Evolutionary conservation across 1,139 yeast species (phyloP).

Genomic region (Magnusiomyces ingens): DNA sequence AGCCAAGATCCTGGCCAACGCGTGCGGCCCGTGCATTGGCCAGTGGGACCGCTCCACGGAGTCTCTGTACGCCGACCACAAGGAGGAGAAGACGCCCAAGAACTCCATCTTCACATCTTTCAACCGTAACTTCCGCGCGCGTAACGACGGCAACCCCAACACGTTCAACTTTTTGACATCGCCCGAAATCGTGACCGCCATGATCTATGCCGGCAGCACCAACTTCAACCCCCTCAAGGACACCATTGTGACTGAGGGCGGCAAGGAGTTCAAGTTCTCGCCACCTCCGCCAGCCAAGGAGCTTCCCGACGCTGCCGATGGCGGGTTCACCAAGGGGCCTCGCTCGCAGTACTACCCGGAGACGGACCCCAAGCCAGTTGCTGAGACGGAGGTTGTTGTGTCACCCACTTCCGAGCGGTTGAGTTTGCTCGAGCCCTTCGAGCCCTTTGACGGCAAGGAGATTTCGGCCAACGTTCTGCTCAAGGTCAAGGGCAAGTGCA

Average conservation of each 20-base stretch:
- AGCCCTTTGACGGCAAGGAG: slow-evolving; percentile 81
- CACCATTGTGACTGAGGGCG: slow-evolving; percentile 56
- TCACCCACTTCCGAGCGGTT: slow-evolving; percentile 74
- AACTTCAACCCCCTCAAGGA: slow-evolving; percentile 84
- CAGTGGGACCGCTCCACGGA: slow-evolving; percentile 80
- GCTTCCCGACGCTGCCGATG: slow-evolving; percentile 48
- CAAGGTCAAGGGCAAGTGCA: slow-evolving; percentile 96
- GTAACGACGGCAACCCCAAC: slow-evolving; percentile 96
- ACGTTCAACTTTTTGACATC: slow-evolving; percentile 96
- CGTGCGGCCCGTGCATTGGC: slow-evolving; percentile 99
- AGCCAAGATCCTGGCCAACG: slow-evolving; percentile 88
- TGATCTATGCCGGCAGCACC: slow-evolving; percentile 89
- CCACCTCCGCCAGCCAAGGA: slow-evolving; percentile 79
- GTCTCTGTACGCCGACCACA: slow-evolving; percentile 25
- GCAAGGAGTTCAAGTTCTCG: slow-evolving; percentile 62
- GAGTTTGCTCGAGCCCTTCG: slow-evolving; percentile 83
- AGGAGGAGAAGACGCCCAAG: slow-evolving; percentile 56
- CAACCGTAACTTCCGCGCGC: slow-evolving; percentile 93
- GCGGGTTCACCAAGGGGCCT: slow-evolving; percentile 72
- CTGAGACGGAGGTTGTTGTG: slow-evolving; percentile 61
- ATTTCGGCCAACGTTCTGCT: slow-evolving; percentile 65
- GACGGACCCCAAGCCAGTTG: slow-evolving; percentile 52
- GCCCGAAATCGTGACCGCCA: slow-evolving; percentile 94
- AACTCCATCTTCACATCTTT: slow-evolving; percentile 92
- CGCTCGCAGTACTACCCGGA: slow-evolving; percentile 75